phyloP scores from a whole-genome alignment of 1,139 yeast genomes.

The Blastobotrys ciferrii region DNA sequence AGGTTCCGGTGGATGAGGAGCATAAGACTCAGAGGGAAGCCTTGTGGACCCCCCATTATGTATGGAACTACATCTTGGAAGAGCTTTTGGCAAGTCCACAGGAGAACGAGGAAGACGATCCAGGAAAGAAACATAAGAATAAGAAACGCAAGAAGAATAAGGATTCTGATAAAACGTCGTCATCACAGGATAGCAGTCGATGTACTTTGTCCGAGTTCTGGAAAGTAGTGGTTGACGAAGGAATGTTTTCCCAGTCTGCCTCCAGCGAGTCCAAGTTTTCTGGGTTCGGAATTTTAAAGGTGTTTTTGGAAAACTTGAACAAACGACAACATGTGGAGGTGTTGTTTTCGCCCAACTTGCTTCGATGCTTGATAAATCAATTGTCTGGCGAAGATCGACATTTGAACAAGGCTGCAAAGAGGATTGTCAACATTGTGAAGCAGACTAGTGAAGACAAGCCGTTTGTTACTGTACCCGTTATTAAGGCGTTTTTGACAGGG shows the following conservation, averaged over 20 bases:
- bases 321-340: conserved; percentile 37
- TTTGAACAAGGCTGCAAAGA: conserved; percentile 64
- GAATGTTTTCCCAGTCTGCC: conserved; percentile 70
- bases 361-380: conserved; percentile 78
- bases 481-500: conserved; percentile 51
- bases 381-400: conserved; percentile 63
- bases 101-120: conserved; percentile 30
- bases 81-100: conserved; percentile 39
- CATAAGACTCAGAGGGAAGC: conserved; percentile 27
- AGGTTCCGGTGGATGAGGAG: conserved; percentile 44
- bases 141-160: conserved; percentile 27
- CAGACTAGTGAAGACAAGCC: conserved; percentile 41
- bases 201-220: conserved; percentile 64
- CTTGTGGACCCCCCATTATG: conserved; percentile 80
- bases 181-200: conserved; percentile 18
- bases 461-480: conserved; percentile 47
- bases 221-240: conserved; percentile 76
- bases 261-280: conserved; percentile 84
- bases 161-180: conserved; percentile 31
- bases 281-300: conserved; percentile 74
- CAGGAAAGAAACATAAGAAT: conserved; percentile 34
- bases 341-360: conserved; percentile 66
- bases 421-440: conserved; percentile 47
- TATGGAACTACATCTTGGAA: conserved; percentile 67
- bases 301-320: conserved; percentile 43